Base-by-base conservation (phyloP, 2,329 filamentous ascomycete genomes). In the Pseudofabraea citricarpa region DNA sequence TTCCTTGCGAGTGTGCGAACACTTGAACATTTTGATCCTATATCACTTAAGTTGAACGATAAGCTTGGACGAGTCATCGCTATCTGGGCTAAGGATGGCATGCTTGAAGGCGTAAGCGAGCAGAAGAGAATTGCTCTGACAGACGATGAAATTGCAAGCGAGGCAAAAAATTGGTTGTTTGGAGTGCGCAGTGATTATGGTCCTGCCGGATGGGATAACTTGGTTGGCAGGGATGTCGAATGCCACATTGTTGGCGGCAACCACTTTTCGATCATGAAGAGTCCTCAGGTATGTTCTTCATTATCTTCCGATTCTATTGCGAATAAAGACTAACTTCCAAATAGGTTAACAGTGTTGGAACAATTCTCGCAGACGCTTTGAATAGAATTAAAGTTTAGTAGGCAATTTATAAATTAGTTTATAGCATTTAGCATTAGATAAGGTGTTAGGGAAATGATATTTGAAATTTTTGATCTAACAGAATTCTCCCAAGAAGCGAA, bases 211-310 rank as follows among this genome's bases (percentile, higher is more conserved):
- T 47, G 44, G 44, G 44, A 47, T 40, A 16, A 29, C 5, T 18
- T 47, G 5, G 27, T 43, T 35, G 35, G 44, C 2, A 38, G 21
- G 13, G 23, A 41, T 3, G 43, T 45, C 3, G 38, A 45, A 24
- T 45, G 43, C 22, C 31, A 29, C 41, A 7, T 29, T 19, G 18
- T 36, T 13, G 29, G 15, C 7, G 38, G 37, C 8, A 29, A 45
- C 37, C 43, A 45, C n/a, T 45, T 45, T 20, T 41, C 38, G 18
- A 41, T 45, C 12, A 36, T 45, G 43, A 45, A 35, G 2, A 16
- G 8, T 10, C 43, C 43, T 4, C 15, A 29, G 9, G 43, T 45
- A 31, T 35, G 38, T 36, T n/a, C 27, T 32, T 32, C 12, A 13
- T 26, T 1, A 15, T 36, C 13, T 13, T 19, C n/a, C 24, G 31